Conservation (phyloP, 495 filamentous ascomycete genomes). For the Thermothielavioides terrestris region DNA sequence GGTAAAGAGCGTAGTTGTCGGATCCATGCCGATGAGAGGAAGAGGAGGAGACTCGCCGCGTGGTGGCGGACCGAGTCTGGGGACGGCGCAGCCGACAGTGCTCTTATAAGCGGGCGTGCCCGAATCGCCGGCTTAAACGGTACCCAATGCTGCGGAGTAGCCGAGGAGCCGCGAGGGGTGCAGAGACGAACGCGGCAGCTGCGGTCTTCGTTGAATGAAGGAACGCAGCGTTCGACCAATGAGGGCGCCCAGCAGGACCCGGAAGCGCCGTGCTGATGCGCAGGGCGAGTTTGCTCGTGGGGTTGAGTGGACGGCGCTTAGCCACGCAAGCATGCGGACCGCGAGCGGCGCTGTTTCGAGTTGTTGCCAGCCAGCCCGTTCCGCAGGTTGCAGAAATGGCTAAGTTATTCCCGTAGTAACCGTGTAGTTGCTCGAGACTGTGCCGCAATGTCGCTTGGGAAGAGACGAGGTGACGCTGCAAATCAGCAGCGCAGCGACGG, state of each 20-base stretch:
- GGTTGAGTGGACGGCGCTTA: conserved; percentile 31
- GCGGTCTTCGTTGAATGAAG: conserved; percentile 15
- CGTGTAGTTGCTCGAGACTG: conserved; percentile 7
- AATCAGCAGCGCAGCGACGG: neutral
- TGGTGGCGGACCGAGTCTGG: neutral
- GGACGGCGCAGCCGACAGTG: conserved; percentile 1
- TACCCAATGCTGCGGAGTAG: too few species aligned
- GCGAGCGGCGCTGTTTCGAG: conserved; percentile 19
- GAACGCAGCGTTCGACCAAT: conserved; percentile 22
- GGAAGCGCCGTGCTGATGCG: conserved; percentile 31
- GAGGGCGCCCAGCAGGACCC: conserved; percentile 6
- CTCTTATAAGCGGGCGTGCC: conserved; percentile 27
- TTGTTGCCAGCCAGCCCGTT: conserved; percentile 4
- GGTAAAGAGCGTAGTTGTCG: conserved; percentile 65
- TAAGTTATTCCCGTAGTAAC: too few species aligned
- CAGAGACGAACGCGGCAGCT: conserved; percentile 3
- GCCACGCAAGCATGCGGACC: conserved; percentile 16
- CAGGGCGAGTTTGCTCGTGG: neutral
- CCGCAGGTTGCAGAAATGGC: neutral
- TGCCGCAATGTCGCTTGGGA: conserved; percentile 3
- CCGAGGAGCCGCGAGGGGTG: neutral
- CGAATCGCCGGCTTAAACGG: too few species aligned
- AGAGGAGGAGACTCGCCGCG: conserved; percentile 12
- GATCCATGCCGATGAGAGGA: conserved; percentile 43
- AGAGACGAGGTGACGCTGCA: neutral